These are phyloP conservation scores for Aspergillus pseudoterreus DNA, from an alignment of 2,329 filamentous ascomycete genomes.

Conservation along the genomic window DNA sequence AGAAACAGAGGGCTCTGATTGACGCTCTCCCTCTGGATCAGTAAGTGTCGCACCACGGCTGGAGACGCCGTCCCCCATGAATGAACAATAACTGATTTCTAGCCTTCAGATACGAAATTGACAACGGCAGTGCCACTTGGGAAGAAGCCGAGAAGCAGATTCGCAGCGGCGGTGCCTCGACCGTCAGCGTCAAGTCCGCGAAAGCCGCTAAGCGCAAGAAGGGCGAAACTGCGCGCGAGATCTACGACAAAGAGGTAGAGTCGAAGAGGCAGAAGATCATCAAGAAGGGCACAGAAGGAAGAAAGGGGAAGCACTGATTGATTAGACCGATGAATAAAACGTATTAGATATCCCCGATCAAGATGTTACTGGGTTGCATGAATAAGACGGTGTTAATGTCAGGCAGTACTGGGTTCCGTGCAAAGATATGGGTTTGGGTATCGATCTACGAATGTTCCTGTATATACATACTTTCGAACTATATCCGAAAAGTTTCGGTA, in stretches of 20 bases:
- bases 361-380: constrained; percentile 1
- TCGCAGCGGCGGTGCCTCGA: constrained; percentile 48
- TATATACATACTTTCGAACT: constrained; percentile 16
- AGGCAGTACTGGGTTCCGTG: constrained; percentile 1
- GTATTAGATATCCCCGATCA: constrained; percentile 3
- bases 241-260: constrained; percentile 42
- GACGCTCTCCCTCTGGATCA: constrained; percentile 85
- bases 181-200: constrained; percentile 75
- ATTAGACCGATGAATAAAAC: constrained; percentile 3
- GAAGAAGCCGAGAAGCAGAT: constrained; percentile 72
- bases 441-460: constrained; percentile 9
- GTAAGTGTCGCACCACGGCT: constrained; percentile 50
- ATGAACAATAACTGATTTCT: constrained; percentile 40
- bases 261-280: constrained; percentile 44
- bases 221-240: constrained; percentile 50
- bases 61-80: constrained; percentile 3
- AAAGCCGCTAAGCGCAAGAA: constrained; percentile 72
- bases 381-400: constrained; percentile 10
- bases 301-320: constrained; percentile 25
- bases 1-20: constrained; percentile 83
- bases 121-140: constrained; percentile 50
- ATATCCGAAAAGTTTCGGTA: constrained; percentile 1
- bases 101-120: constrained; percentile 42
- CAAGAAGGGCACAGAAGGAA: constrained; percentile 43
- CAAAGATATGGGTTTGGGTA: background rate